Percentiles rank a stretch among this genome's conserved stretches.
Conservation (phyloP, 441 rosid genomes). For the Kokia cookei region DNA sequence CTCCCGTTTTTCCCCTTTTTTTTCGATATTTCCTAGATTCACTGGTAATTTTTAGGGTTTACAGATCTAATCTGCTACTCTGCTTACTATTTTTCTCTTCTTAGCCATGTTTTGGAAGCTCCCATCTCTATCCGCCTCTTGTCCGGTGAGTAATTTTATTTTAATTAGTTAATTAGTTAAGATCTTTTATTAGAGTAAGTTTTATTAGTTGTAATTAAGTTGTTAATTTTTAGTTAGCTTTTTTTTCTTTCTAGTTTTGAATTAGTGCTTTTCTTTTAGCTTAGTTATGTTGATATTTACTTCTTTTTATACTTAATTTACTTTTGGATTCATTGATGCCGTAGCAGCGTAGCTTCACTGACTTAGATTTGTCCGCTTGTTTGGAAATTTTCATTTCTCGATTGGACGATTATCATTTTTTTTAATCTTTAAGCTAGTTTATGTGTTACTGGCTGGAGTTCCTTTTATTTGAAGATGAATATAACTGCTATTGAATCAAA, state of each 20-base stretch:
- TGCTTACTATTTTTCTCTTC: conserved; percentile 10
- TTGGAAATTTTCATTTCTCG: background rate
- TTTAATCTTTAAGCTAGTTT: background rate
- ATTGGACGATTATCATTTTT: background rate
- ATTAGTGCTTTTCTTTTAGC: background rate
- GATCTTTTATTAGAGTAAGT: background rate
- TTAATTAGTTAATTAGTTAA: conserved; percentile 8
- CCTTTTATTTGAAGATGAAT: background rate
- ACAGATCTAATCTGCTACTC: conserved; percentile 42
- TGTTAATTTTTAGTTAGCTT: background rate
- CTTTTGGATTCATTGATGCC: background rate
- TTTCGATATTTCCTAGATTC: conserved; percentile 31
- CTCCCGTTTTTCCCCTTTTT: background rate
- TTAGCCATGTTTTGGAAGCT: conserved; percentile 86
- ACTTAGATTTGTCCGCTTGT: background rate
- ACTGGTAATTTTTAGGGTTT: conserved; percentile 26
- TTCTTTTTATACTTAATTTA: background rate
- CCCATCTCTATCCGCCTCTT: conserved; percentile 70
- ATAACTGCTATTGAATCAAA: background rate
- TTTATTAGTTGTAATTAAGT: background rate
- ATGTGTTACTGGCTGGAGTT: background rate
- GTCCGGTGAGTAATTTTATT: conserved; percentile 54
- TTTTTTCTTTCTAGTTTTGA: background rate
- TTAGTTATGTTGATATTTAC: background rate
- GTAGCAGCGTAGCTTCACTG: background rate